Evolutionary conservation across 139 green algal species (phyloP).

Genomic region (Pleodorina starrii): DNA sequence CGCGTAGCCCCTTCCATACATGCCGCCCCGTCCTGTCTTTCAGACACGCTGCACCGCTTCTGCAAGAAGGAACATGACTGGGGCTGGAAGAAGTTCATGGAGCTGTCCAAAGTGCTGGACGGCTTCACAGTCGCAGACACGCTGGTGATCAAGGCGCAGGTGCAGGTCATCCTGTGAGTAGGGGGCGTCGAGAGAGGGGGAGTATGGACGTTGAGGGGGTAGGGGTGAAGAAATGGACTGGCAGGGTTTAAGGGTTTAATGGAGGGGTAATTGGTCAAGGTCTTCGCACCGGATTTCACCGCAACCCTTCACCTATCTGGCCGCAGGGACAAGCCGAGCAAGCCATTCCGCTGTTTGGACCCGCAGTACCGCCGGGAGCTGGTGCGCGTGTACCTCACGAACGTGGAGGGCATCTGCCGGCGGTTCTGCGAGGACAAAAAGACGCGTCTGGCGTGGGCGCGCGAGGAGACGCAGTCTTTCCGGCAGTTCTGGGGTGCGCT

Average conservation of each 20-base stretch:
- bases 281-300: too few species aligned
- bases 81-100: conserved; percentile 99
- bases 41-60: conserved; percentile 98
- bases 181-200: too few species aligned
- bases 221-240: too few species aligned
- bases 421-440: conserved; percentile 94
- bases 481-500: conserved; percentile 78
- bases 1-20: background rate
- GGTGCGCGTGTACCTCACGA: conserved; percentile 97
- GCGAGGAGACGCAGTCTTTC: conserved; percentile 74
- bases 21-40: background rate
- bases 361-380: conserved; percentile 97
- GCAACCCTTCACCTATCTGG: background rate
- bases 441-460: conserved; percentile 77
- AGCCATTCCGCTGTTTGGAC: conserved; percentile 95
- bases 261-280: too few species aligned
- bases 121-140: conserved; percentile 95
- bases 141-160: conserved; percentile 98
- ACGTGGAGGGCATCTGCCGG: conserved; percentile 96
- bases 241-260: too few species aligned
- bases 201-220: too few species aligned
- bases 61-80: conserved; percentile 99
- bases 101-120: conserved; percentile 87
- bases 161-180: conserved; percentile 86
- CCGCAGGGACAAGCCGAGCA: conserved; percentile 79